A percentile compares a stretch with the other conserved stretches of the same genome.
These are phyloP conservation scores for Geosmithia morbida DNA, from an alignment of 2,329 filamentous ascomycete genomes.

Conservation along the genomic window DNA sequence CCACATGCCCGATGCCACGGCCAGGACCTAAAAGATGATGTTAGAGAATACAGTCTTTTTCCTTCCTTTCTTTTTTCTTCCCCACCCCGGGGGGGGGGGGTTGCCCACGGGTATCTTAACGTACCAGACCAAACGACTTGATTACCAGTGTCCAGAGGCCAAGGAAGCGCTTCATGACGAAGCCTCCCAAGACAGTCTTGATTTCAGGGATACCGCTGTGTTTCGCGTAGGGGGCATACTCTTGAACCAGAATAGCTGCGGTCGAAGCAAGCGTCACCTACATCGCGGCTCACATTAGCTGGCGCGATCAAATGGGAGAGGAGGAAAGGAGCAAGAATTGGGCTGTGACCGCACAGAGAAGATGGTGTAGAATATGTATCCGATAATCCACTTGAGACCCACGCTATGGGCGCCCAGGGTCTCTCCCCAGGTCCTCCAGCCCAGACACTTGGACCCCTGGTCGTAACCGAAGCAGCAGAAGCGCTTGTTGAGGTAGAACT, in stretches of 20 bases:
- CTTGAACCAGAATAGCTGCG: slow-evolving; percentile 66
- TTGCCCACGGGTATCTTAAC: slow-evolving; percentile 3
- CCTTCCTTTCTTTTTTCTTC: not conserved
- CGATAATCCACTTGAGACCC: slow-evolving; percentile 64
- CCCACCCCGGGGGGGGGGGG: too few relatives aligned
- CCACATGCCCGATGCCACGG: slow-evolving; percentile 92
- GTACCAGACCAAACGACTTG: slow-evolving; percentile 77
- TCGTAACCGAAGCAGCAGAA: slow-evolving; percentile 95
- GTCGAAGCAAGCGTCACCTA: slow-evolving; percentile 64
- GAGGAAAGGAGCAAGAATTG: not conserved
- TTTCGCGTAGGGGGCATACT: slow-evolving; percentile 77
- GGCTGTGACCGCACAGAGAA: slow-evolving; percentile 50
- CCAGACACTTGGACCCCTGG: slow-evolving; percentile 63
- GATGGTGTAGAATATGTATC: slow-evolving; percentile 77
- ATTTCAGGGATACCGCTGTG: slow-evolving; percentile 97
- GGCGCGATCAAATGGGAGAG: not conserved
- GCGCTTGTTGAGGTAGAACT: slow-evolving; percentile 78
- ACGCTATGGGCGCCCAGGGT: slow-evolving; percentile 52
- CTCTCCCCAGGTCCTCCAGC: slow-evolving; percentile 77
- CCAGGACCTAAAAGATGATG: slow-evolving; percentile 48
- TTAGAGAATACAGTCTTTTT: slow-evolving; percentile 10
- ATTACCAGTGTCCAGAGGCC: slow-evolving; percentile 78
- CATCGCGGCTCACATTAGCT: not conserved
- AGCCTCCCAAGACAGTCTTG: slow-evolving; percentile 88
- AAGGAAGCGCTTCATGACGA: slow-evolving; percentile 79